Conservation (phyloP, 2,329 filamentous ascomycete genomes). For the Trichoderma atrobrunneum region DNA sequence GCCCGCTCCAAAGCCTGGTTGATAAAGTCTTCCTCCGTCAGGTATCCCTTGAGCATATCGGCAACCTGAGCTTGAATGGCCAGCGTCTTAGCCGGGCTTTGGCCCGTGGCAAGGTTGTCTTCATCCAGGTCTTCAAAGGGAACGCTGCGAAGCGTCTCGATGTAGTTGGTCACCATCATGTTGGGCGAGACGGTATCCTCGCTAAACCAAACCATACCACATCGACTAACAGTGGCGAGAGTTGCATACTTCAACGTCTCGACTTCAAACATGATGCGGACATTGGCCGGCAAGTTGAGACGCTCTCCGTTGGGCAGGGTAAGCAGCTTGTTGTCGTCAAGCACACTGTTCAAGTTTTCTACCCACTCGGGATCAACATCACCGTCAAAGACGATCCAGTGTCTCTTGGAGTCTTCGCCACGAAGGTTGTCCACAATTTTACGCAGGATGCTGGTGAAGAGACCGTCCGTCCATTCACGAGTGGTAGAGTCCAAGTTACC, state of each 20-base stretch:
- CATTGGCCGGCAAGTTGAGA: slow-evolving; percentile 88
- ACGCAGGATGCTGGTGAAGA: slow-evolving; percentile 95
- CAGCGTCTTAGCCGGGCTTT: slow-evolving; percentile 74
- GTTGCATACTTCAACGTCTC: slow-evolving; percentile 97
- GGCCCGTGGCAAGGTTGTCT: slow-evolving; percentile 73
- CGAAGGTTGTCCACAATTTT: slow-evolving; percentile 99
- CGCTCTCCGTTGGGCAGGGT: slow-evolving; percentile 97
- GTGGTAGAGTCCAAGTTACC: slow-evolving; percentile 95
- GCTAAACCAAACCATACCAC: slow-evolving; percentile 99
- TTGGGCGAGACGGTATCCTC: slow-evolving; percentile 90
- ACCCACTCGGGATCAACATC: slow-evolving; percentile 99
- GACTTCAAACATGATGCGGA: slow-evolving; percentile 99
- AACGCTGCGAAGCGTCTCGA: slow-evolving; percentile 75
- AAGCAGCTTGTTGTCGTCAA: slow-evolving; percentile 97
- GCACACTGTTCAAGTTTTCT: slow-evolving; percentile 98
- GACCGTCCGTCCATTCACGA: slow-evolving; percentile 96
- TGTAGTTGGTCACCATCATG: slow-evolving; percentile 92
- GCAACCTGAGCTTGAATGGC: slow-evolving; percentile 77
- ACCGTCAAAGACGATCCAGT: slow-evolving; percentile 99
- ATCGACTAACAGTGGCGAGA: slow-evolving; percentile 96
- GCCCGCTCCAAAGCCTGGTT: slow-evolving; percentile 73
- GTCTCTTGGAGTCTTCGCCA: slow-evolving; percentile 92
- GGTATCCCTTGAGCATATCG: slow-evolving; percentile 70
- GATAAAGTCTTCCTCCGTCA: slow-evolving; percentile 79
- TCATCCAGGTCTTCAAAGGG: slow-evolving; percentile 96